Base-by-base conservation (phyloP, 2,329 filamentous ascomycete genomes). In the Cercospora sp. region DNA sequence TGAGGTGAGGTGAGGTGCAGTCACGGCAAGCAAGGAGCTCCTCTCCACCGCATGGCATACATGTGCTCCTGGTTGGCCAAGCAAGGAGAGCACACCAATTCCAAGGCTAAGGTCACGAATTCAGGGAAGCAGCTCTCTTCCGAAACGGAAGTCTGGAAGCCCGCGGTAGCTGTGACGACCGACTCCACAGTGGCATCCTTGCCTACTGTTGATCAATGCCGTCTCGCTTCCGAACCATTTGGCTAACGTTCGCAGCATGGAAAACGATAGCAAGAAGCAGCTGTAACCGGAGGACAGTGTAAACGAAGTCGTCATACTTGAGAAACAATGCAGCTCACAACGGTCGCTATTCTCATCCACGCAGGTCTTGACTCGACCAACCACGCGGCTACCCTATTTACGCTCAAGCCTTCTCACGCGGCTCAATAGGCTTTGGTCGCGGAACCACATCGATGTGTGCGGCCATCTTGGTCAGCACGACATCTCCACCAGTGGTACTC, bases 401-500 rank as follows among this genome's bases (percentile, higher is more conserved):
- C 60, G 8, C 55, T 20, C 55, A 57, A 20, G 18, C 26, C 45
- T 64, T 48, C 53, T 55, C 67, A 12, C 68, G 58, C 26, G 68
- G 65, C 65, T 62, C 60, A 60, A 72, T 70, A 26, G 71, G 70
- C 67, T 67, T 67, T 33, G 65, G 42, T 2, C 63, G 59, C 63
- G 69, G 55, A 12, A 63, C 63, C 28, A 64, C 63, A 64, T 72
- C 67, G 36, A 71, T 67, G 48, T 69, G 48, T 10, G 64, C 58
- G 18, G 64, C n/a, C 63, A 69, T 60, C 60, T 69, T 70, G n/a
- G 66, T 69, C 65, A 72, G 55, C 39, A 48, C 33, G n/a, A 80
- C 66, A 4, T 81, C 78, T 65, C 81, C 80, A 6, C 63, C 63
- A 1, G 33, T 67, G 28, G 58, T 64, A 7, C 53, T 42, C 13